Percentiles rank a stretch among this genome's conserved stretches.
Conservation (phyloP, 2,329 filamentous ascomycete genomes). For the Penicillium oxalicum region DNA sequence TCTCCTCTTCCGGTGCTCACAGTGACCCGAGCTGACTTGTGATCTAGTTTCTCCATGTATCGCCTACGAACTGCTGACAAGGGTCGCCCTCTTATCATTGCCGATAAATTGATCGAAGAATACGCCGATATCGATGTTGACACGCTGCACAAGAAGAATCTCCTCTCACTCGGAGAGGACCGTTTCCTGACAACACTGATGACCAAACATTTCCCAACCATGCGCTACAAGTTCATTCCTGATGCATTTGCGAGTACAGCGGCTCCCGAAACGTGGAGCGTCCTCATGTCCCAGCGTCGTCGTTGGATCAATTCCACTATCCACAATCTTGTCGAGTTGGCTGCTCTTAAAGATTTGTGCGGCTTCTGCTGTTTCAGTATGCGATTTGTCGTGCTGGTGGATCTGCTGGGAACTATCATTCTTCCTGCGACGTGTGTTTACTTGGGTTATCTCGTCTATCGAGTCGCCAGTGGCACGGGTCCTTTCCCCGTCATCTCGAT, state of each 20-base stretch:
- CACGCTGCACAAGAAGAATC: constrained; percentile 90
- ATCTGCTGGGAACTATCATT: constrained; percentile 87
- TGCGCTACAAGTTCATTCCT: constrained; percentile 93
- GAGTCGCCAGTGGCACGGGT: constrained; percentile 60
- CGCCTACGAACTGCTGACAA: constrained; percentile 89
- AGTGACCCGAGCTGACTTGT: constrained; percentile 20
- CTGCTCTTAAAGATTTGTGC: constrained; percentile 87
- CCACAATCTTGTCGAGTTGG: constrained; percentile 88
- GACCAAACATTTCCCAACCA: constrained; percentile 93
- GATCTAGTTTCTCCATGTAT: constrained; percentile 91
- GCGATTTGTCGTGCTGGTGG: constrained; percentile 92
- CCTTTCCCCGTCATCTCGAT: constrained; percentile 83
- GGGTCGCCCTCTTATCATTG: constrained; percentile 89
- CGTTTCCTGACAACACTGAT: constrained; percentile 94
- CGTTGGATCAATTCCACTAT: constrained; percentile 99
- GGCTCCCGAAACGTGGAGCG: constrained; percentile 87
- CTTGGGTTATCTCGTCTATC: constrained; percentile 80
- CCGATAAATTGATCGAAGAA: constrained; percentile 78
- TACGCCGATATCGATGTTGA: constrained; percentile 87
- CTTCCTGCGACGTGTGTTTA: constrained; percentile 85
- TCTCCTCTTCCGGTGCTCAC: background rate
- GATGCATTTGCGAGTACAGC: constrained; percentile 92
- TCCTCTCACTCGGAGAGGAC: constrained; percentile 91
- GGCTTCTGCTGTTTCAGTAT: constrained; percentile 99
- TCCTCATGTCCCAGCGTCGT: constrained; percentile 93